phyloP scores from a whole-genome alignment of 2,329 filamentous ascomycete genomes.

The Chrysoporthe deuterocubensis region DNA sequence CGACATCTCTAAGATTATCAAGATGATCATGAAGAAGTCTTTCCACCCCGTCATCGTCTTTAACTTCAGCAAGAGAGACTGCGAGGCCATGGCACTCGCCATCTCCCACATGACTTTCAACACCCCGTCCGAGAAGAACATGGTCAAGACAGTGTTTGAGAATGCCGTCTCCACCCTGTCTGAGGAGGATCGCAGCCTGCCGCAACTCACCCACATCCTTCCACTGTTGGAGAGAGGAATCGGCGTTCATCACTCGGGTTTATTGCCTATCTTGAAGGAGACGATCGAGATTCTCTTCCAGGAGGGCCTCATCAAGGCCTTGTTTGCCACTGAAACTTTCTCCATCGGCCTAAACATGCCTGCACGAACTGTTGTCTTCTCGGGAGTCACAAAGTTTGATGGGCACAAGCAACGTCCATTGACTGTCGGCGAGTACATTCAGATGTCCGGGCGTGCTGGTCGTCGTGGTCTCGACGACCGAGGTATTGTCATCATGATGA shows the following conservation, averaged over 20 bases:
- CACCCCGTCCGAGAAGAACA: conserved; percentile 90
- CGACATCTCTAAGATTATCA: conserved; percentile 97
- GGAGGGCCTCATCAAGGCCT: conserved; percentile 94
- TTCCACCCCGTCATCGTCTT: conserved; percentile 99
- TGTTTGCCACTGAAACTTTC: conserved; percentile 98
- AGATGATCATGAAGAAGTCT: conserved; percentile 97
- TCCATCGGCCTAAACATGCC: conserved; percentile 99
- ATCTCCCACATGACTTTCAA: conserved; percentile 92
- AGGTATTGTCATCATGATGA: conserved; percentile 99
- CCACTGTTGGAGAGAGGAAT: conserved; percentile 90
- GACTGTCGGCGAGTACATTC: conserved; percentile 94
- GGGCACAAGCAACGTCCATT: conserved; percentile 80
- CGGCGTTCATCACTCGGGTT: conserved; percentile 94
- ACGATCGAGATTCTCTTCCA: conserved; percentile 99
- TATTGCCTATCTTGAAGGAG: conserved; percentile 95
- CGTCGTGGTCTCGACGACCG: conserved; percentile 96
- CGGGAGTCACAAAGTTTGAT: conserved; percentile 93
- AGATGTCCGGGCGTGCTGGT: conserved; percentile 97
- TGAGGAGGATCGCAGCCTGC: conserved; percentile 85
- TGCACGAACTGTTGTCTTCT: conserved; percentile 99
- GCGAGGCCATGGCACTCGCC: conserved; percentile 85
- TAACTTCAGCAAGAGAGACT: conserved; percentile 98
- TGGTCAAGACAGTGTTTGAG: conserved; percentile 92
- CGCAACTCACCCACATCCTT: conserved; percentile 88
- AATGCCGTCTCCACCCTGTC: conserved; percentile 92